Conservation (phyloP, 441 rosid species). For the Aquilaria agallochum region DNA sequence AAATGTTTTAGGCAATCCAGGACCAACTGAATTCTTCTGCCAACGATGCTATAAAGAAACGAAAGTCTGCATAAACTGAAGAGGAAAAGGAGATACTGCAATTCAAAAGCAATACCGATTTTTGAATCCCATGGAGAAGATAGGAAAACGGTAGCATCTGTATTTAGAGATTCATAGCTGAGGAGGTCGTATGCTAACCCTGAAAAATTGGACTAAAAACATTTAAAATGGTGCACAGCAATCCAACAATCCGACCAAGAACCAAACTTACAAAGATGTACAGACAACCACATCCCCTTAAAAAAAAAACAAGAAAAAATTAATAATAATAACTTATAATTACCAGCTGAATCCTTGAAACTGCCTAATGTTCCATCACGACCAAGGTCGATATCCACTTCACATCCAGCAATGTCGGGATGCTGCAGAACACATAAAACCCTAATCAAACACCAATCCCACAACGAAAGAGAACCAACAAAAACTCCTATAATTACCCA, state of each 20-base stretch:
- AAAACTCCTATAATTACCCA: neutral
- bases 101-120: conserved; percentile 31
- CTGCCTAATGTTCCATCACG: conserved; percentile 49
- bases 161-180: conserved; percentile 45
- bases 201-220: conserved; percentile 15
- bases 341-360: conserved; percentile 62
- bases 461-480: neutral
- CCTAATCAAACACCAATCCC: neutral
- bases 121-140: conserved; percentile 44
- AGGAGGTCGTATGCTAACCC: conserved; percentile 57
- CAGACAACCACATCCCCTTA: neutral
- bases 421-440: conserved; percentile 27
- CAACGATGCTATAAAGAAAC: too few relatives aligned
- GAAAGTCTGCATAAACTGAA: too few relatives aligned
- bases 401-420: conserved; percentile 56
- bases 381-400: conserved; percentile 39
- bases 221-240: neutral
- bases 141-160: conserved; percentile 47
- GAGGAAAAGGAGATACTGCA: neutral
- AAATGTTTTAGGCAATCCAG: too few relatives aligned
- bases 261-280: neutral
- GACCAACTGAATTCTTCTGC: too few relatives aligned
- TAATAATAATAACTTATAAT: neutral
- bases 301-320: neutral
- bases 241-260: neutral